phyloP scores from a whole-genome alignment of 805 yeast species.

The Candida chilensis region DNA sequence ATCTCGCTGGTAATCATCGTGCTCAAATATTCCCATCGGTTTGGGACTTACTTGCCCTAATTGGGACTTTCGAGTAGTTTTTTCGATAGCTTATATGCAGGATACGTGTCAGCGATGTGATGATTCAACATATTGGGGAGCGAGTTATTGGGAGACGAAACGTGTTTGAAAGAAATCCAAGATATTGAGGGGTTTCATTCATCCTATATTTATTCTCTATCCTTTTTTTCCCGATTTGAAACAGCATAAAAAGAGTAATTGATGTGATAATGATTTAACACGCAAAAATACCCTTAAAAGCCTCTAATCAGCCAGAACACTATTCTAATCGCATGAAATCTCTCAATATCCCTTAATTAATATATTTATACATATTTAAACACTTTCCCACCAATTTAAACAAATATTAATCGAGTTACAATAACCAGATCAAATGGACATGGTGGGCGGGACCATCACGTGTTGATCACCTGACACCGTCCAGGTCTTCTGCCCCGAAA shows the following conservation, averaged over 20 bases:
- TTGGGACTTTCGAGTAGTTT: slow-evolving; percentile 19
- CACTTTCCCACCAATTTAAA: neutral
- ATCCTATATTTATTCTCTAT: neutral
- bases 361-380: too few relatives aligned
- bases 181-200: neutral
- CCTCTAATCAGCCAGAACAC: too few relatives aligned
- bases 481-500: slow-evolving; percentile 7
- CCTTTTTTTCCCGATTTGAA: neutral
- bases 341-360: neutral
- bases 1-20: too few relatives aligned
- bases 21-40: neutral
- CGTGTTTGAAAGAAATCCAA: neutral
- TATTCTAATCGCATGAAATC: too few relatives aligned
- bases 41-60: slow-evolving; percentile 19
- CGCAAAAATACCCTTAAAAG: neutral
- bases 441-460: neutral
- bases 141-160: too few relatives aligned
- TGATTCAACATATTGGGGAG: too few relatives aligned
- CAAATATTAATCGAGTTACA: too few relatives aligned
- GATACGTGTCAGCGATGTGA: too few relatives aligned
- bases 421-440: too few relatives aligned
- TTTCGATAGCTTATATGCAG: slow-evolving; percentile 13
- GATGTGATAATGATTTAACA: neutral
- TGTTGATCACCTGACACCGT: slow-evolving; percentile 8
- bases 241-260: neutral